Base-by-base conservation (phyloP, 768 basidiomycete species). In the Russula sp. region DNA sequence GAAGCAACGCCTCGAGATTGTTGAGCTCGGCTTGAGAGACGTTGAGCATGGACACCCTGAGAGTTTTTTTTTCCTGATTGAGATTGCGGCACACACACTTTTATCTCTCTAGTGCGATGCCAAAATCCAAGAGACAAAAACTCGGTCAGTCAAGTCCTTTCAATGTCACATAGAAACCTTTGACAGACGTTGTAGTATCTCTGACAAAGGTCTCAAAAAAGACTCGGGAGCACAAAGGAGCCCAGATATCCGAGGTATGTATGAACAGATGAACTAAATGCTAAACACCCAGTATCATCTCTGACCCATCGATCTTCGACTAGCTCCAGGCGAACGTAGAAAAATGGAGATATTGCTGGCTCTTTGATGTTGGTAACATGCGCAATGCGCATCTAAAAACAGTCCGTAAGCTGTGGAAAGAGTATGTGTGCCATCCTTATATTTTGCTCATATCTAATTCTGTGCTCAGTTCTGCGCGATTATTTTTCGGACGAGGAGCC, bases 311-410 rank as follows among this genome's bases (percentile, higher is more conserved):
- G 60, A 40, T 49, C 60, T 54, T 58, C 34, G 50, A 61, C 59
- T 70, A 94, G 92, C 78, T 98, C 58, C 89, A 92, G 79, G 81
- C 81, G 71, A 85, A 86, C 72, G 78, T 86, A 22, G 93, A 95
- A 68, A 90, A 92, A 77, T 98, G 91, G 87, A 84, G 84, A 71
- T 95, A 97, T 75, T 89, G 92, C 77, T 99, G 94, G 92, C 73
- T 98, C 44, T 97, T 99, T 72, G 86, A 89, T 69, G 92, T 98
- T 6, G 95, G 94, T 16, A 85, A 94, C 68, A 96, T 98, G 94
- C 82, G 97, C 64, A 98, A 96, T 77, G 78, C 94, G 32, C 89
- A 93, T 75, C 77, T 99, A 44, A 95, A 98, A 80, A 94, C 92
- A 56, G 91, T 98, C 52, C 83, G 97, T 67, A 86, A 86, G 63